phyloP scores from a whole-genome alignment of 1,284 basidiomycete genomes.

The Ganoderma resinaceum region DNA sequence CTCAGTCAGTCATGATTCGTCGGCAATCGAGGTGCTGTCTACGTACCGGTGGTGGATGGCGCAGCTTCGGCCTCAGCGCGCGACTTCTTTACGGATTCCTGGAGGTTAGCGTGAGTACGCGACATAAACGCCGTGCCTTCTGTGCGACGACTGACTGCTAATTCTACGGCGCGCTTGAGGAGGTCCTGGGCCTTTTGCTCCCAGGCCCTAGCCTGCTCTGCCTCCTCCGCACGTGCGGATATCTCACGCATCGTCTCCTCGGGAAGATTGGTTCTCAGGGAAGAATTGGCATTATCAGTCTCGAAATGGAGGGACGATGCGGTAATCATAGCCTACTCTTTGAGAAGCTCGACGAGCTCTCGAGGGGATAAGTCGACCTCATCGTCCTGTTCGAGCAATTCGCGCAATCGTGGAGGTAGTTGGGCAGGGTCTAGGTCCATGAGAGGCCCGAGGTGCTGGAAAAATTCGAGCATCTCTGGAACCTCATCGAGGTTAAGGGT shows the following conservation, averaged over 20 bases:
- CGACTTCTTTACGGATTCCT: slow-evolving; percentile 1
- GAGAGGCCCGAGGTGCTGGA: background rate
- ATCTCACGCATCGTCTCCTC: background rate
- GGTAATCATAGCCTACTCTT: background rate
- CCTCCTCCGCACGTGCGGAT: background rate
- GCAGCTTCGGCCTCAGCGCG: background rate
- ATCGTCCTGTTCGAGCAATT: background rate
- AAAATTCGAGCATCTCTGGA: background rate
- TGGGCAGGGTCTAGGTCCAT: background rate
- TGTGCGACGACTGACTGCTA: background rate
- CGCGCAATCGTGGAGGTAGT: background rate
- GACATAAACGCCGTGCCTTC: background rate
- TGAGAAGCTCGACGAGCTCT: background rate
- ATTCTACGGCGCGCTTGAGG: background rate
- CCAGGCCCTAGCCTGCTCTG: background rate
- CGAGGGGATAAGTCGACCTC: background rate
- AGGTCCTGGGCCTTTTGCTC: background rate
- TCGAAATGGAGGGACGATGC: background rate
- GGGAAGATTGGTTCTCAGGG: background rate
- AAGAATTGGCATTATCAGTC: background rate
- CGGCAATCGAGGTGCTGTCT: background rate
- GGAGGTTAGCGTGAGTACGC: background rate
- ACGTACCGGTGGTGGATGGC: background rate
- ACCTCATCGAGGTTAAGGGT: background rate
- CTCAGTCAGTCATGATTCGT: background rate